A percentile compares a stretch with the other conserved stretches of the same genome.
Evolutionary conservation across 2,329 filamentous ascomycete genomes (phyloP).

Genomic region (Ophiostoma tasmaniense): DNA sequence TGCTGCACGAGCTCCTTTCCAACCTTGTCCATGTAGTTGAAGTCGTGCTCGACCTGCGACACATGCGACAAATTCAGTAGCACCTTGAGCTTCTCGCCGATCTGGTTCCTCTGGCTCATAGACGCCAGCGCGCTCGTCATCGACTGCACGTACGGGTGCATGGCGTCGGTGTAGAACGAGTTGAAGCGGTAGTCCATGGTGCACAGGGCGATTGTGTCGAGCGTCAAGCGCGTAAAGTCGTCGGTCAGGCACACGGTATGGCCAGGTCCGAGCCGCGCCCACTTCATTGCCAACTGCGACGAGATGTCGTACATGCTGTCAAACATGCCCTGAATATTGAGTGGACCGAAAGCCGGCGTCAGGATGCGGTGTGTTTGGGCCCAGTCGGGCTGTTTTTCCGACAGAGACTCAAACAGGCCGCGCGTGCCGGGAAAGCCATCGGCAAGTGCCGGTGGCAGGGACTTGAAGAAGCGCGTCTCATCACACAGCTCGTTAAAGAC

Average conservation of each 20-base stretch:
- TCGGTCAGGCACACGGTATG: conserved; percentile 51
- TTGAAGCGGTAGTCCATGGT: conserved; percentile 54
- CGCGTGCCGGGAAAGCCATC: conserved; percentile 9
- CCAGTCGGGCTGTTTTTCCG: conserved; percentile 50
- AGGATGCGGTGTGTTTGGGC: conserved; percentile 57
- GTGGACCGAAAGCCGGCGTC: conserved; percentile 60
- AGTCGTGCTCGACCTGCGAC: conserved; percentile 29
- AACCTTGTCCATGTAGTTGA: conserved; percentile 46
- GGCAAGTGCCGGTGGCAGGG: not conserved
- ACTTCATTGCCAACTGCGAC: conserved; percentile 57
- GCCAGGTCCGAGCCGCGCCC: conserved; percentile 54
- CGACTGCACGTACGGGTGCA: conserved; percentile 61
- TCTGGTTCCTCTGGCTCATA: conserved; percentile 40
- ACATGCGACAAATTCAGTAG: conserved; percentile 15
- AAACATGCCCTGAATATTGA: conserved; percentile 61
- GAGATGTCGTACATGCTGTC: conserved; percentile 59
- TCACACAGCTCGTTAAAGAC: conserved; percentile 22
- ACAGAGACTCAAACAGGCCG: conserved; percentile 18
- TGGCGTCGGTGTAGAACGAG: conserved; percentile 50
- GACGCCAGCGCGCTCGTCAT: conserved; percentile 50
- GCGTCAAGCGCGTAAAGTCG: conserved; percentile 55
- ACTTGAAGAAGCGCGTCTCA: conserved; percentile 20
- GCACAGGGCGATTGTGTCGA: conserved; percentile 55
- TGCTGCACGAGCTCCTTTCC: conserved; percentile 53
- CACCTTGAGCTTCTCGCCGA: conserved; percentile 33